Conservation (phyloP, 352 stramenopile genomes). For the Bremia lactucae region DNA sequence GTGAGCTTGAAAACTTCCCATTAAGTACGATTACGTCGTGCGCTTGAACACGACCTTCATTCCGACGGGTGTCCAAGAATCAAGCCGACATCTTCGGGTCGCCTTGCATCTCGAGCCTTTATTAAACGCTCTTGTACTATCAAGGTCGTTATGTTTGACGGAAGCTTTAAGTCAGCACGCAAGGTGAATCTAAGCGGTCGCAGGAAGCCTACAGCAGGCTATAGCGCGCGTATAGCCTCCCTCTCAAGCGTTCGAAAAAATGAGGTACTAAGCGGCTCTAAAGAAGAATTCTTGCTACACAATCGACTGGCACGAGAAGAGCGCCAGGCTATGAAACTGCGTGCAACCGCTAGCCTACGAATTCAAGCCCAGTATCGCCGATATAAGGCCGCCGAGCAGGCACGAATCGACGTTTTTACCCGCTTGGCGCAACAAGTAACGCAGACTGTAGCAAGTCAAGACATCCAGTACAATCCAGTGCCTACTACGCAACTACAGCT, state of each 20-base stretch:
- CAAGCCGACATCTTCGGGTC: not conserved
- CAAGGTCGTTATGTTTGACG: conserved; percentile 83
- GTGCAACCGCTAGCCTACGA: conserved; percentile 27
- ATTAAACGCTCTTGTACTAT: no score
- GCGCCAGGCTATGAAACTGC: conserved; percentile 32
- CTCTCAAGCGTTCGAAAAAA: conserved; percentile 7
- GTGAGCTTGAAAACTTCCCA: no score
- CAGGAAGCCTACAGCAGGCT: conserved; percentile 26
- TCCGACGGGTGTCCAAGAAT: not conserved
- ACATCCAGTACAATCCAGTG: conserved; percentile 27
- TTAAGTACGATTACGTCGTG: not conserved
- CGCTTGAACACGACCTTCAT: not conserved
- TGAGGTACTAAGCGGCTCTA: conserved; percentile 17
- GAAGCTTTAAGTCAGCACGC: conserved; percentile 53
- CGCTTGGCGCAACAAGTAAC: conserved; percentile 34
- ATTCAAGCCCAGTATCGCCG: conserved; percentile 44
- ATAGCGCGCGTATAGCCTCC: conserved; percentile 14
- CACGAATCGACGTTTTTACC: conserved; percentile 24
- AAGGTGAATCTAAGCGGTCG: conserved; percentile 64
- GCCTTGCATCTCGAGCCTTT: no score
- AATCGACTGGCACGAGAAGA: conserved; percentile 45
- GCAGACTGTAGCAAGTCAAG: conserved; percentile 12
- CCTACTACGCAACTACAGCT: conserved; percentile 14
- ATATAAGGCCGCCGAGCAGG: conserved; percentile 11
- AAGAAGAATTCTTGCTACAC: conserved; percentile 48